Percentiles rank a stretch among this genome's conserved stretches.
These are phyloP conservation scores for Vitis rupestris DNA, from an alignment of 164 flowering plant genomes.

Conservation along the genomic window DNA sequence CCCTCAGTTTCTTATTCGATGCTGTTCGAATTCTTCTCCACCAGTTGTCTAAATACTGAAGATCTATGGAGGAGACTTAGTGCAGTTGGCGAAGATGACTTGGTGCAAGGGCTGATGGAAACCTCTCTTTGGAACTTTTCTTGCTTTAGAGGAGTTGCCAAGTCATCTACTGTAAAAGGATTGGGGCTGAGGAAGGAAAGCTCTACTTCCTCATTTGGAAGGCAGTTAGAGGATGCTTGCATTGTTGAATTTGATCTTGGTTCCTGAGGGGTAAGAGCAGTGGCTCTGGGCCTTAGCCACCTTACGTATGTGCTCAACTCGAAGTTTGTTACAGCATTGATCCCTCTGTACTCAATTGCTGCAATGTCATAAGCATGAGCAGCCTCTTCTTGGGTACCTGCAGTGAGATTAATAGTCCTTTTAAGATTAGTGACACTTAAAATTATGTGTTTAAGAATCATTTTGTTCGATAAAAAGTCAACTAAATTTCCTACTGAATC, in stretches of 20 bases:
- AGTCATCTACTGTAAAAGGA: constrained; percentile 18
- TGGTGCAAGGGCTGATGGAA: constrained; percentile 26
- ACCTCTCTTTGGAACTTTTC: constrained; percentile 21
- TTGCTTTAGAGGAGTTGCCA: constrained; percentile 22
- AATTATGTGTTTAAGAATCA: not conserved
- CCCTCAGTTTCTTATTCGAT: constrained; percentile 21
- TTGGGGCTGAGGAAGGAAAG: constrained; percentile 13
- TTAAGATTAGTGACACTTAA: not conserved
- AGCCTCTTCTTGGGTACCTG: constrained; percentile 83
- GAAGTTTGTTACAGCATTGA: constrained; percentile 70
- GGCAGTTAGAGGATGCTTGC: constrained; percentile 2
- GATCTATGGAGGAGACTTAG: constrained; percentile 61
- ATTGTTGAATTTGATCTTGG: constrained; percentile 16
- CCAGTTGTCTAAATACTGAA: constrained; percentile 54
- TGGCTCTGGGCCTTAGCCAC: constrained; percentile 58
- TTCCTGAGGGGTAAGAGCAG: constrained; percentile 25
- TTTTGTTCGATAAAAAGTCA: not conserved
- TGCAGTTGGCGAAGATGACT: constrained; percentile 47
- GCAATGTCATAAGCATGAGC: constrained; percentile 76
- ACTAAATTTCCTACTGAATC: not conserved
- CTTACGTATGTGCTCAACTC: constrained; percentile 65
- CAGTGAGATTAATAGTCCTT: not conserved
- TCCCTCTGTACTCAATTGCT: constrained; percentile 70
- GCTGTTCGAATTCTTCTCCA: constrained; percentile 43
- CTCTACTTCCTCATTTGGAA: constrained; percentile 13